These are phyloP conservation scores for Salvia splendens DNA, from an alignment of 257 asterid species.

Conservation along the genomic window DNA sequence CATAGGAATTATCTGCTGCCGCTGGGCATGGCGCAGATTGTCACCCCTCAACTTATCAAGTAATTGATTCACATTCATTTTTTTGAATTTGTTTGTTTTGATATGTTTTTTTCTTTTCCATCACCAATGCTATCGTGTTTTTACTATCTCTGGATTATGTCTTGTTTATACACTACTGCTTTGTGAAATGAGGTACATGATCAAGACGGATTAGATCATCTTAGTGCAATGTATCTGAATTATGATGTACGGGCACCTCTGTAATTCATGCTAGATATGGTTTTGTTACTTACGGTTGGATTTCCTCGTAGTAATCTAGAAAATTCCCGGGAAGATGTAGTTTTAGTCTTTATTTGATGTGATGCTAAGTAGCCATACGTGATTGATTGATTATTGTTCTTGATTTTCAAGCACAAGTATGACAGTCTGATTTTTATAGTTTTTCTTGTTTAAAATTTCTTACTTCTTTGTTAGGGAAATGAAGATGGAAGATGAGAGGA, in stretches of 20 bases:
- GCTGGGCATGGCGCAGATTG: constrained; percentile 76
- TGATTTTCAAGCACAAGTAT: background rate
- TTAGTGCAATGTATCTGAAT: background rate
- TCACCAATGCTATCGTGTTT: background rate
- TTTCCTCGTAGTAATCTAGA: background rate
- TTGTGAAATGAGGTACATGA: constrained; percentile 2
- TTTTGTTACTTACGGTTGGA: background rate
- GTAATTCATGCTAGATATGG: background rate
- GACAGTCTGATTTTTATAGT: constrained; percentile 1
- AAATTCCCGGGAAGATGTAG: background rate
- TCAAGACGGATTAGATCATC: background rate
- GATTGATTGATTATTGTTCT: background rate
- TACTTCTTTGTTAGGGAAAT: constrained; percentile 73
- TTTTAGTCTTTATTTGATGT: constrained; percentile 9
- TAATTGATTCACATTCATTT: constrained; percentile 33
- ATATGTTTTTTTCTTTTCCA: background rate
- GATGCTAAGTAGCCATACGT: background rate
- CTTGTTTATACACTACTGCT: background rate
- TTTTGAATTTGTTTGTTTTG: background rate
- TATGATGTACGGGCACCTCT: background rate
- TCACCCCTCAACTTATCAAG: constrained; percentile 75
- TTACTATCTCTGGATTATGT: background rate
- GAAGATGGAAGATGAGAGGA: constrained; percentile 95
- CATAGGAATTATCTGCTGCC: constrained; percentile 77
- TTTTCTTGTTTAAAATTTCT: constrained; percentile 19